A percentile compares a stretch with the other conserved stretches of the same genome.
phyloP scores from a whole-genome alignment of 768 basidiomycete genomes.

The Scleroderma citrinum region DNA sequence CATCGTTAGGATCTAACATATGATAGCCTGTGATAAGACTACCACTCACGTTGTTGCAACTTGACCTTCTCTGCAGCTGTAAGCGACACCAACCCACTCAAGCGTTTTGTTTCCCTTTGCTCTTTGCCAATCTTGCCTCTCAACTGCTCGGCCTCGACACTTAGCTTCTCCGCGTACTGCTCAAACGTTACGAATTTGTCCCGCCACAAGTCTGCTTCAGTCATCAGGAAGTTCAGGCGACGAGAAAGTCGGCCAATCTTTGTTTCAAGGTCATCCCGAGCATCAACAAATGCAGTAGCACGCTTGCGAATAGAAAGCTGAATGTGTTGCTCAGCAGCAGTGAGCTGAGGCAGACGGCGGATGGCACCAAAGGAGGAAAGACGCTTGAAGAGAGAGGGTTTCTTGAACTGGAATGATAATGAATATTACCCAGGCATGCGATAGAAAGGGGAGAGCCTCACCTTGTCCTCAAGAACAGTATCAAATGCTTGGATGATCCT shows the following conservation, averaged over 20 bases:
- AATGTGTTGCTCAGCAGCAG: constrained; percentile 76
- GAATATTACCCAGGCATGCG: not conserved
- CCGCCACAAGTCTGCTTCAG: constrained; percentile 84
- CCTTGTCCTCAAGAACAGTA: constrained; percentile 78
- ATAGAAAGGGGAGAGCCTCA: constrained; percentile 22
- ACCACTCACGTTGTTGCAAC: constrained; percentile 63
- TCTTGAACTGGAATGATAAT: constrained; percentile 59
- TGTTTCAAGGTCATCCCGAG: constrained; percentile 88
- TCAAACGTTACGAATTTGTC: constrained; percentile 94
- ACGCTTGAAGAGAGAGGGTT: constrained; percentile 81
- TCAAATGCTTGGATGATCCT: constrained; percentile 90
- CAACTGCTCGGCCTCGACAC: constrained; percentile 79
- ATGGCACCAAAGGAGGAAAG: constrained; percentile 71
- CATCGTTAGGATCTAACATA: constrained; percentile 5
- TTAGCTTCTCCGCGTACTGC: constrained; percentile 87
- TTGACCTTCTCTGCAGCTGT: constrained; percentile 75
- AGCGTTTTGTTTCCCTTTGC: constrained; percentile 79
- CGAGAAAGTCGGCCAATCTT: constrained; percentile 86
- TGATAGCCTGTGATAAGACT: not conserved
- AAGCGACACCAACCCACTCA: constrained; percentile 72
- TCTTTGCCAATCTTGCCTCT: constrained; percentile 87
- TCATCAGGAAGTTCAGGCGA: constrained; percentile 87
- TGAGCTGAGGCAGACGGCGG: constrained; percentile 67
- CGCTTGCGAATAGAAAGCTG: constrained; percentile 88
- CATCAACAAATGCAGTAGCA: constrained; percentile 92